These are phyloP conservation scores for Recurvomyces mirabilis DNA, from an alignment of 495 filamentous ascomycete species.

Conservation along the genomic window DNA sequence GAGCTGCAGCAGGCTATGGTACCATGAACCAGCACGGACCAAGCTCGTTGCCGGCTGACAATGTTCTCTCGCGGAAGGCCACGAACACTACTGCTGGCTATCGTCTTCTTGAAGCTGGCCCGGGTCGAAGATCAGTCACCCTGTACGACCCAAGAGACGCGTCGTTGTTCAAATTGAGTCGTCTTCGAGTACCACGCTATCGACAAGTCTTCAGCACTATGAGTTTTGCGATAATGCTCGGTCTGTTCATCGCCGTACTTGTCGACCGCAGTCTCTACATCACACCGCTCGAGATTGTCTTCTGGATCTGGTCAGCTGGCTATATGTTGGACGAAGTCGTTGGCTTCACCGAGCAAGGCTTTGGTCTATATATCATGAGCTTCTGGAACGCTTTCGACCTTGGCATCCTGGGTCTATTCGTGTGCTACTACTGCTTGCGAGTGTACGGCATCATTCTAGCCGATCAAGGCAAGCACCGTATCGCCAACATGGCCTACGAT, in stretches of 20 bases:
- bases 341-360: constrained; percentile 42
- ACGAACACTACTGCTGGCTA: constrained; percentile 7
- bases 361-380: constrained; percentile 89
- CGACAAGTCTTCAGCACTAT: constrained; percentile 77
- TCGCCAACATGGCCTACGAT: constrained; percentile 78
- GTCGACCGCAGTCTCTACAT: constrained; percentile 58
- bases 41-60: constrained; percentile 12
- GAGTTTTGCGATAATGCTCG: constrained; percentile 69
- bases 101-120: constrained; percentile 2
- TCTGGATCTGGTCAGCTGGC: constrained; percentile 94
- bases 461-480: constrained; percentile 48
- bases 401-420: constrained; percentile 73
- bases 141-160: constrained; percentile 86
- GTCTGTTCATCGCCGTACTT: constrained; percentile 71
- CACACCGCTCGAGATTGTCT: constrained; percentile 69
- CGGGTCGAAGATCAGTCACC: constrained; percentile 54
- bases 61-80: constrained; percentile 15
- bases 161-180: constrained; percentile 78
- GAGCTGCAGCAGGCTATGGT: constrained; percentile 26
- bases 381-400: constrained; percentile 95
- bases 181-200: constrained; percentile 81
- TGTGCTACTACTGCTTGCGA: constrained; percentile 79
- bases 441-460: constrained; percentile 73
- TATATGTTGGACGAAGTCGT: constrained; percentile 59
- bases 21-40: constrained; percentile 20